These are phyloP conservation scores for Curvularia verruculosa DNA, from an alignment of 2,329 filamentous ascomycete genomes.

Conservation along the genomic window DNA sequence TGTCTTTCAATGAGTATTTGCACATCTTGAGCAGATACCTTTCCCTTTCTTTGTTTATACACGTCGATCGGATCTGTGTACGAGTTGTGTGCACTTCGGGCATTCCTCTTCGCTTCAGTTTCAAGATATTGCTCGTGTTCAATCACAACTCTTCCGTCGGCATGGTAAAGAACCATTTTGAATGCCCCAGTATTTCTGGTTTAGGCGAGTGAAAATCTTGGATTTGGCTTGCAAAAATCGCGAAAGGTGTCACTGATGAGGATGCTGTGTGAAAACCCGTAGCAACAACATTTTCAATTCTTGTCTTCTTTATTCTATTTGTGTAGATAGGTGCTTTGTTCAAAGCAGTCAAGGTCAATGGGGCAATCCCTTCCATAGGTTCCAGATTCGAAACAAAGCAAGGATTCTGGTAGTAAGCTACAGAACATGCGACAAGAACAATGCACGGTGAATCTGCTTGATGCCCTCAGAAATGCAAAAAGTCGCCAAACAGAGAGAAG, in stretches of 20 bases:
- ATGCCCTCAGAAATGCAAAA: neutral
- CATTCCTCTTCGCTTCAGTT: slow-evolving; percentile 2
- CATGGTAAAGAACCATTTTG: slow-evolving; percentile 22
- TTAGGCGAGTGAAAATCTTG: neutral
- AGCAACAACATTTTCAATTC: neutral
- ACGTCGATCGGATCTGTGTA: slow-evolving; percentile 15
- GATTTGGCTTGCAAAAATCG: neutral
- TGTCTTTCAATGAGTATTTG: slow-evolving; percentile 13
- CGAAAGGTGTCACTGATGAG: neutral
- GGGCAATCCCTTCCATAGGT: neutral
- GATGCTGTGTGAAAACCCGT: no score
- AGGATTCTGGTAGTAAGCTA: neutral
- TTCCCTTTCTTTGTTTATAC: neutral
- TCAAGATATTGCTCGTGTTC: slow-evolving; percentile 23
- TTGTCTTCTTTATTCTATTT: neutral
- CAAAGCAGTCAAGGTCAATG: neutral
- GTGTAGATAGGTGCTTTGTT: neutral
- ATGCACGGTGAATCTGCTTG: neutral
- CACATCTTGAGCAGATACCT: neutral
- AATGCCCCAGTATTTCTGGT: neutral
- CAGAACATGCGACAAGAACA: neutral
- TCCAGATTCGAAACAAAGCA: slow-evolving; percentile 1
- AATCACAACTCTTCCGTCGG: slow-evolving; percentile 13
- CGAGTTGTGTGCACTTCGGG: neutral
- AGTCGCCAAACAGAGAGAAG: no score